These are phyloP conservation scores for Calonectria ilicicola DNA, from an alignment of 2,329 filamentous ascomycete species.

Conservation along the genomic window DNA sequence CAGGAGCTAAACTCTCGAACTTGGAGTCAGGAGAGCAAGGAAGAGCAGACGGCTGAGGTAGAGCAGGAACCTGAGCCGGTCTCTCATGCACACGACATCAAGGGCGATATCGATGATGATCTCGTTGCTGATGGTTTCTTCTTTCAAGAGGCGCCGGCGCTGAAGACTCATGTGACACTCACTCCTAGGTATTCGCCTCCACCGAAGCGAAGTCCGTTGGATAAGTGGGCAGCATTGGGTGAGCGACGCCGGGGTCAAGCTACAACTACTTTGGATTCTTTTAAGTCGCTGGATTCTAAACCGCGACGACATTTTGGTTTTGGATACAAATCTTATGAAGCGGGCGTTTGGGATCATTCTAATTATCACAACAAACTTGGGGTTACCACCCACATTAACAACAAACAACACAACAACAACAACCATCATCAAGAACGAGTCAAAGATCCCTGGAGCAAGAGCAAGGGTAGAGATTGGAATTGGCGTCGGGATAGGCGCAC, in stretches of 20 bases:
- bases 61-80: slow-evolving; percentile 29
- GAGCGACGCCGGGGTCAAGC: slow-evolving; percentile 79
- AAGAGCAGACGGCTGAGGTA: slow-evolving; percentile 36
- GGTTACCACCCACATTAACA: slow-evolving; percentile 35
- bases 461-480: slow-evolving; percentile 69
- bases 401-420: slow-evolving; percentile 32
- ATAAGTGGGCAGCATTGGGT: slow-evolving; percentile 92
- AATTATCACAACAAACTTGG: slow-evolving; percentile 48
- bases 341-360: slow-evolving; percentile 62
- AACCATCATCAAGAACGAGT: slow-evolving; percentile 56
- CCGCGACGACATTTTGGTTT: slow-evolving; percentile 61
- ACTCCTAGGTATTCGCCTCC: slow-evolving; percentile 72
- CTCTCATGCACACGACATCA: slow-evolving; percentile 48
- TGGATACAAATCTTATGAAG: slow-evolving; percentile 61
- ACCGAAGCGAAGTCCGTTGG: slow-evolving; percentile 71
- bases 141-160: slow-evolving; percentile 72
- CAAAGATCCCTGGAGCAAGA: slow-evolving; percentile 68
- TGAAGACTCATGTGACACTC: slow-evolving; percentile 50
- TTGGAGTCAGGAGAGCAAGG: slow-evolving; percentile 81
- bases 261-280: slow-evolving; percentile 61
- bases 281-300: slow-evolving; percentile 62
- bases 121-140: slow-evolving; percentile 78
- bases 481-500: slow-evolving; percentile 72
- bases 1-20: slow-evolving; percentile 79
- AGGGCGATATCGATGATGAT: slow-evolving; percentile 71